Evolutionary conservation across 257 asterid genomes (phyloP), one percentile per base, ranked within the genome.

Genomic region (Lycium barbarum): DNA sequence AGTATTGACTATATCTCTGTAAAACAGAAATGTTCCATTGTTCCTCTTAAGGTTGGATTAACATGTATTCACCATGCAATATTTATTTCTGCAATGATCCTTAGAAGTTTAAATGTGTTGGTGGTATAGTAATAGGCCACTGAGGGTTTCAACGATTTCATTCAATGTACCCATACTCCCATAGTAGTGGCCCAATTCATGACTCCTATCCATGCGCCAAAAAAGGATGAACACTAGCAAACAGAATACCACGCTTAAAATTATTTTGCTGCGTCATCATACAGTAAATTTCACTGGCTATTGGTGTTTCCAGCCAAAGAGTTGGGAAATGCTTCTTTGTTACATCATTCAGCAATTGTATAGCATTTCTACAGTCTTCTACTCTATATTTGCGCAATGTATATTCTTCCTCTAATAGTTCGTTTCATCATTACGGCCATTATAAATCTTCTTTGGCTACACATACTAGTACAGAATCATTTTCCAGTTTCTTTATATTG

Each of bases 61-160:
- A 12, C 43, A 18, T 74, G 62, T 74, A 74, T 74, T 74, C 81
- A 49, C 59, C 62, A 74, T 11, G 81, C 43, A 49, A 74, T 74
- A 74, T 74, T 49, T 74, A 13, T 74, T 74, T 74, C 61, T 74
- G 81, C 81, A 12, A 74, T 49, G 81, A 74, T 43, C 81, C 61
- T 74, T 49, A 49, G 61, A 74, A 74, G 20, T 74, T 58, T 73
- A 73, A n/a, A 20, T 47, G 6, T 73, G 59, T 47, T 73, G 80
- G 80, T 45, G 58, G 40, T 47, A 73, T 11, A 1, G 45, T 49
- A 22, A 47, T 47, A 73, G 20, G 43, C 81, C 59, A 73, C 40
- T 73, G 80, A 73, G 6, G 76, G 51, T 68, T 68, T 68, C 76
- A 36, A 49, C 76, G 36, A 36, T 68, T 68, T 68, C 51, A 15